These are phyloP conservation scores for Phytophthora fragariae DNA, from an alignment of 352 stramenopile genomes.

Conservation along the genomic window DNA sequence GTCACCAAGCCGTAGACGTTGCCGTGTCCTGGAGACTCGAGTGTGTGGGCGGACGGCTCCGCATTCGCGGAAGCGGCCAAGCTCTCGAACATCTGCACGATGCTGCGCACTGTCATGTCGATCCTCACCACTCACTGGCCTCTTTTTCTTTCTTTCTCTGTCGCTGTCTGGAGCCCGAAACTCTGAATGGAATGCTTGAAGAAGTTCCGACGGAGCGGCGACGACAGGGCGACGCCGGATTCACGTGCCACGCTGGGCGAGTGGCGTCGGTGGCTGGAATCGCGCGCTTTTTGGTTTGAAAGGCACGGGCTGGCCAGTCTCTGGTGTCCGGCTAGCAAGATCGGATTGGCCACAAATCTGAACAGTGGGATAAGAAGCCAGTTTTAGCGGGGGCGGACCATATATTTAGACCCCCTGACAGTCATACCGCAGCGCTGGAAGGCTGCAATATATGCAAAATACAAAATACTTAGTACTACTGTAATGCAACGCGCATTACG, in stretches of 20 bases:
- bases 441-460: background rate
- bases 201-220: slow-evolving; percentile 26
- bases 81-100: slow-evolving; percentile 47
- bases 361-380: slow-evolving; percentile 34
- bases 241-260: slow-evolving; percentile 13
- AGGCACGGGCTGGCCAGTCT: slow-evolving; percentile 1
- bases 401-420: background rate
- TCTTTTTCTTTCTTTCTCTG: background rate
- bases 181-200: slow-evolving; percentile 37
- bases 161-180: slow-evolving; percentile 10
- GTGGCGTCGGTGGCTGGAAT: slow-evolving; percentile 36
- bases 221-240: slow-evolving; percentile 26
- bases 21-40: slow-evolving; percentile 21
- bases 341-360: slow-evolving; percentile 30
- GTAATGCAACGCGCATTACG: background rate
- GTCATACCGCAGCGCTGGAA: background rate
- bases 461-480: background rate
- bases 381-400: slow-evolving; percentile 28
- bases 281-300: slow-evolving; percentile 32
- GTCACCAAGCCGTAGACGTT: slow-evolving; percentile 42
- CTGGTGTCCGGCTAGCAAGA: background rate
- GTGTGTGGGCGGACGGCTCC: slow-evolving; percentile 6
- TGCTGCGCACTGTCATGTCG: slow-evolving; percentile 47
- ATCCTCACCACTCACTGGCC: slow-evolving; percentile 13
- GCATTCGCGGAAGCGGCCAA: slow-evolving; percentile 23